Base-by-base conservation (phyloP, 2,329 filamentous ascomycete species). In the Trichoderma sp. region DNA sequence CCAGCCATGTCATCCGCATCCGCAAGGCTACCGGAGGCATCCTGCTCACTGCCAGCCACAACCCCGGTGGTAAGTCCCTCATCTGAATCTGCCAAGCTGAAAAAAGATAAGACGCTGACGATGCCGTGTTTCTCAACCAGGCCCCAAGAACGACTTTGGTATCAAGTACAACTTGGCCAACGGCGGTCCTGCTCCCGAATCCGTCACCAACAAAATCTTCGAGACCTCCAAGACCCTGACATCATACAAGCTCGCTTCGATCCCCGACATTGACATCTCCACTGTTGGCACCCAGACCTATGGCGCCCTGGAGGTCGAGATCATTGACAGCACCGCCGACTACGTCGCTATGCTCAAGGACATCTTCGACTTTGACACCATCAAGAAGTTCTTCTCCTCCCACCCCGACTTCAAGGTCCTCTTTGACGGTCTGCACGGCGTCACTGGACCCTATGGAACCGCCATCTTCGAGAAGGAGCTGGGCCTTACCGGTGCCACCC, bases 81-180 rank as follows among this genome's bases (percentile, higher is more conserved):
- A 43, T 14, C 34, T 5, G 8, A 43, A 14, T 21, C 5, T 7
- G 8, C 28, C 14, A 43, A 30, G 14, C 34, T 5, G 16, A 49
- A 21, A 18, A 11, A 3, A 46, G 1, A 46, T 2, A 32, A 46
- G 13, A n/a, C 52, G 51, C 34, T 65, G 61, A 65, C 37, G 61
- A 46, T 21, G 16, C n/a, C 14, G 10, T 64, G 37, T 7, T 24
- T 13, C 18, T 32, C 26, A 26, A 54, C n/a, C 75, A 97, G 93
- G 94, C 63, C 96, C 96, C 71, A 91, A 89, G 75, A 91, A 96
- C 79, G 96, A 99, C 83, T 99, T 99, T 76, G 96, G 96, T 75
- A 99, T 99, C 90, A 99, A 99, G 85, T 99, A 99, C 88, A 99
- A 99, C 86, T 86, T 99, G 70, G 86, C 93, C 80, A 98, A 99